These are phyloP conservation scores for Mortierella sp. DNA, from an alignment of 371 early-diverging fungal species.

Conservation along the genomic window DNA sequence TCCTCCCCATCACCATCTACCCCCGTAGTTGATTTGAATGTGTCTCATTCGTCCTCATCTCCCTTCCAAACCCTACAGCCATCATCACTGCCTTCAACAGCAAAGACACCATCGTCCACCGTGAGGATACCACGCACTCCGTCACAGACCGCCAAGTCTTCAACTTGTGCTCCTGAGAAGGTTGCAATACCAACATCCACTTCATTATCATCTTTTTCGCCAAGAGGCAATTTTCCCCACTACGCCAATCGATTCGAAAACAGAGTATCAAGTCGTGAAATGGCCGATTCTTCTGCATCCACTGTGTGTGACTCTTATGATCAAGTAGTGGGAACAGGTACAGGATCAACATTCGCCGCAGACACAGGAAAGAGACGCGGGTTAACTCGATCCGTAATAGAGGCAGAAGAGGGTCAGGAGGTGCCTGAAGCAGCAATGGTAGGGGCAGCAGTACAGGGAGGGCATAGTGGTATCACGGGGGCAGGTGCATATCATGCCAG, in stretches of 20 bases:
- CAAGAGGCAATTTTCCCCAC: neutral
- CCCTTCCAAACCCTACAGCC: neutral
- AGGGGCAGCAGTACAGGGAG: constrained; percentile 32
- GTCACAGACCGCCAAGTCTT: neutral
- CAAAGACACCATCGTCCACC: neutral
- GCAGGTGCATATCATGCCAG: constrained; percentile 46
- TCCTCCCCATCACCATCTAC: constrained; percentile 6
- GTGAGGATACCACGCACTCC: neutral
- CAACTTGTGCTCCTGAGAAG: neutral
- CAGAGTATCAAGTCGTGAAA: neutral
- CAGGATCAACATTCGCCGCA: constrained; percentile 39
- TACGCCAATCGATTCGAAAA: neutral
- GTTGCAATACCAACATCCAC: neutral
- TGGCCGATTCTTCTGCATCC: neutral
- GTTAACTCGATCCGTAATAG: constrained; percentile 16
- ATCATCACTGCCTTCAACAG: neutral
- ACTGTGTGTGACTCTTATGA: constrained; percentile 7
- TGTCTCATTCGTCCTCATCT: neutral
- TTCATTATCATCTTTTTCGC: neutral
- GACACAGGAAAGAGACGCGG: constrained; percentile 25
- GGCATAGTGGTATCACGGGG: constrained; percentile 41
- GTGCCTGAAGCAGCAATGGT: constrained; percentile 23
- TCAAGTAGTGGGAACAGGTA: constrained; percentile 20
- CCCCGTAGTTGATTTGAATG: neutral
- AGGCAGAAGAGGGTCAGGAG: constrained; percentile 44